These are phyloP conservation scores for Serendipita sp. DNA, from an alignment of 768 basidiomycete genomes.

Conservation along the genomic window DNA sequence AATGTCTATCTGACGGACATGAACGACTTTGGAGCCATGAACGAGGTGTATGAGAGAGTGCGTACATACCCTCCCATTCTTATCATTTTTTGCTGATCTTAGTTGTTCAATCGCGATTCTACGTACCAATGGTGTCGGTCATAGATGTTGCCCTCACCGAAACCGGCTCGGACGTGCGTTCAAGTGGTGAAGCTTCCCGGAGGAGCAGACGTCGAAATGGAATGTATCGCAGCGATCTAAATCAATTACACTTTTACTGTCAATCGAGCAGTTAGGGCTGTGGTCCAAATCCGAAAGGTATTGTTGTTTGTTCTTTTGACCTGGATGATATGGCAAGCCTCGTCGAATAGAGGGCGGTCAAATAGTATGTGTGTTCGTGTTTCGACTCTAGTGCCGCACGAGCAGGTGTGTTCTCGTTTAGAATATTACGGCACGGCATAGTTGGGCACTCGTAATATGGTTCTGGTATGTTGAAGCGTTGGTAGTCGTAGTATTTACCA, in stretches of 20 bases:
- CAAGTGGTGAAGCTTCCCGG: slow-evolving; percentile 53
- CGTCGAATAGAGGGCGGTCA: background rate
- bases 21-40: slow-evolving; percentile 40
- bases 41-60: slow-evolving; percentile 34
- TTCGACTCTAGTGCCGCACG: background rate
- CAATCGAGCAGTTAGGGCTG: too few relatives aligned
- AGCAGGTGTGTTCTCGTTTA: too few relatives aligned
- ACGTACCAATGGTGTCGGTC: background rate
- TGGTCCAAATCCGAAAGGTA: too few relatives aligned
- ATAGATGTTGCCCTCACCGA: slow-evolving; percentile 35
- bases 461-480: too few relatives aligned
- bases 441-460: too few relatives aligned
- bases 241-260: too few relatives aligned
- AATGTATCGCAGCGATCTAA: slow-evolving; percentile 37
- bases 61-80: background rate
- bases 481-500: too few relatives aligned
- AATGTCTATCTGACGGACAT: slow-evolving; percentile 49
- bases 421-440: too few relatives aligned
- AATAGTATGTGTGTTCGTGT: background rate
- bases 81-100: background rate
- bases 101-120: background rate
- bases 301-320: too few relatives aligned
- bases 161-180: slow-evolving; percentile 63
- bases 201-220: slow-evolving; percentile 61
- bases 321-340: background rate